phyloP scores from a whole-genome alignment of 129 eudicot genomes.

The Flaveria trinervia region DNA sequence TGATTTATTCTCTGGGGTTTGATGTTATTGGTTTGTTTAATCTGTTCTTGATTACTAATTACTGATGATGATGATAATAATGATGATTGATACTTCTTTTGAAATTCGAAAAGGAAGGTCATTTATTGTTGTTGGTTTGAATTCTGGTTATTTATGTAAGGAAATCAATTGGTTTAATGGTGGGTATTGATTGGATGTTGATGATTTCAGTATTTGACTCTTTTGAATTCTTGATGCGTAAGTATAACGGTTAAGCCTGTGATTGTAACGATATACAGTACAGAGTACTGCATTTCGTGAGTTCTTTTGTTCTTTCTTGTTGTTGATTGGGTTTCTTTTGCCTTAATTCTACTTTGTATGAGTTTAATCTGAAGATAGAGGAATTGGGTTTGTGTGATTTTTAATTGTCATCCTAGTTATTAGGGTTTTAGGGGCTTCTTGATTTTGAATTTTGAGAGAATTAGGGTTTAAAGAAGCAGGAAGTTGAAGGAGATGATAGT shows the following conservation, averaged over 20 bases:
- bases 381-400: neutral
- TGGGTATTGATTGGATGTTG: neutral
- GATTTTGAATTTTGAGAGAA: neutral
- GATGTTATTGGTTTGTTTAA: too few species aligned
- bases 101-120: too few species aligned
- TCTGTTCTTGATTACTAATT: too few species aligned
- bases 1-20: too few species aligned
- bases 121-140: neutral
- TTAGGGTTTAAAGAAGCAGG: constrained; percentile 27
- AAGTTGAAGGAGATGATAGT: too few species aligned
- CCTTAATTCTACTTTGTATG: constrained; percentile 7
- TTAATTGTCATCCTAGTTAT: neutral
- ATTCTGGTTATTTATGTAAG: neutral
- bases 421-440: constrained; percentile 15
- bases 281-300: neutral
- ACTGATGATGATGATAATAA: too few species aligned
- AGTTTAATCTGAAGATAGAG: neutral
- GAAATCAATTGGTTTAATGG: constrained; percentile 24
- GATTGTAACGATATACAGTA: too few species aligned
- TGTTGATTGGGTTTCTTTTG: neutral
- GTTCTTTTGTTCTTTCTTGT: neutral
- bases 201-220: neutral
- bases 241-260: too few species aligned
- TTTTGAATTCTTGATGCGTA: constrained; percentile 20
- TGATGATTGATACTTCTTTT: too few species aligned